Conservation (phyloP, 768 basidiomycete species). For the Cystobasidium onofrii region DNA sequence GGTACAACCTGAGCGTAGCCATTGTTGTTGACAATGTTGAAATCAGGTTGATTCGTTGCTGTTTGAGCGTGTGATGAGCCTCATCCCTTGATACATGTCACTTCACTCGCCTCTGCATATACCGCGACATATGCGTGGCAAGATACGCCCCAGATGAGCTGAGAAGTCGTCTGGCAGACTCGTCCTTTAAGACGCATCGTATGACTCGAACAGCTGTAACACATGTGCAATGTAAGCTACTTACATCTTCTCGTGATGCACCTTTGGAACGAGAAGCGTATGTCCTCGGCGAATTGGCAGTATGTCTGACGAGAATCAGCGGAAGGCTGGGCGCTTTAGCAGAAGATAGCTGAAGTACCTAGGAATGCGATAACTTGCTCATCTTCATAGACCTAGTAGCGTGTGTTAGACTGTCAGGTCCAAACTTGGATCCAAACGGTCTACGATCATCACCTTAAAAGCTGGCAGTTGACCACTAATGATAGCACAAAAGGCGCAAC, state of each 20-base stretch:
- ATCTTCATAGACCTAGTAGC: conserved; percentile 33
- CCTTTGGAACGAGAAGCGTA: conserved; percentile 28
- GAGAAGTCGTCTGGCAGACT: conserved; percentile 6
- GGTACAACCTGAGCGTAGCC: conserved; percentile 44
- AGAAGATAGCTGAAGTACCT: no score
- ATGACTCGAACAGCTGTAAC: no score
- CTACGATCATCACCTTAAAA: conserved; percentile 1
- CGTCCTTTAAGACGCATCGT: conserved; percentile 4
- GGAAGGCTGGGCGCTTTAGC: no score
- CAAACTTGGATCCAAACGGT: no score
- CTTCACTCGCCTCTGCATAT: conserved; percentile 19
- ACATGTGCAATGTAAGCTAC: neutral
- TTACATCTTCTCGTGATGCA: conserved; percentile 21
- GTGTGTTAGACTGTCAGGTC: no score
- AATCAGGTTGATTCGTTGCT: conserved; percentile 29
- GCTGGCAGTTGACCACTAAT: neutral
- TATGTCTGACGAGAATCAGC: no score
- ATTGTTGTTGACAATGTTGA: conserved; percentile 34
- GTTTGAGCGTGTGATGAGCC: no score
- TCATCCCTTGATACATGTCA: no score
- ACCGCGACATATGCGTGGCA: conserved; percentile 13
- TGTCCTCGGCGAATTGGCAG: conserved; percentile 24
- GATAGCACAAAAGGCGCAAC: conserved; percentile 31
- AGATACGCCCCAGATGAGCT: neutral
- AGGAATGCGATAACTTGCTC: conserved; percentile 24